These are phyloP conservation scores for Punica granatum DNA, from an alignment of 345 rosid species.

Conservation along the genomic window DNA sequence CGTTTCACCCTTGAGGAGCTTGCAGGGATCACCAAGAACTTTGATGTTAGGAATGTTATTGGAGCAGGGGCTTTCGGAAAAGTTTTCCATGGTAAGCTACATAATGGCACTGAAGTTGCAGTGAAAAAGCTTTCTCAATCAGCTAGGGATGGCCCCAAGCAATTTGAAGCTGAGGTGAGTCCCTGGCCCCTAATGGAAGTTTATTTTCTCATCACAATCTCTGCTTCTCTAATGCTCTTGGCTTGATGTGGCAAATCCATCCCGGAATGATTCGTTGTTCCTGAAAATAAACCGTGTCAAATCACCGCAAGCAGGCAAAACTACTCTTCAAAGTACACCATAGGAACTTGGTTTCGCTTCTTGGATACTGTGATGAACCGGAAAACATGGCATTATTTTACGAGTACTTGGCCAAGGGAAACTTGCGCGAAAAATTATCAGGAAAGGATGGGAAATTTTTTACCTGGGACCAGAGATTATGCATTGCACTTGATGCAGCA, in stretches of 20 bases:
- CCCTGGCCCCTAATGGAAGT: not conserved
- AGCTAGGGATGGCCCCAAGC: conserved; percentile 15
- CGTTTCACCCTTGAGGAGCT: too few relatives aligned
- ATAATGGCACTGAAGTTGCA: conserved; percentile 12
- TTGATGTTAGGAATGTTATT: conserved; percentile 3
- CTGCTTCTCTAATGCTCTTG: too few relatives aligned
- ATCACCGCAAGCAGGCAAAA: too few relatives aligned
- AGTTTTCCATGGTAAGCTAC: conserved; percentile 15
- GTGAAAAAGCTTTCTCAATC: conserved; percentile 18
- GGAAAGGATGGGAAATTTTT: too few relatives aligned
- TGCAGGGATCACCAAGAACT: conserved; percentile 11
- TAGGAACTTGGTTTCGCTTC: not conserved
- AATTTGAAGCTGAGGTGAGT: conserved; percentile 20
- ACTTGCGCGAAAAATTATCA: not conserved
- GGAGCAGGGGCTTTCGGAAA: conserved; percentile 30
- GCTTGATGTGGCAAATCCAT: too few relatives aligned
- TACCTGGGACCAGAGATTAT: too few relatives aligned
- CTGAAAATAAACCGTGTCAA: too few relatives aligned
- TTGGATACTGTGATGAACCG: not conserved
- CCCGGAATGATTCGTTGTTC: too few relatives aligned
- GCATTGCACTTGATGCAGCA: too few relatives aligned
- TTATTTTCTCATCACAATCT: not conserved
- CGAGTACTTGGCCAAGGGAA: not conserved
- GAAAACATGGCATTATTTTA: not conserved
- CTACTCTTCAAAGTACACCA: too few relatives aligned